Percentiles rank a stretch among this genome's conserved stretches.
phyloP scores from a whole-genome alignment of 352 stramenopile species.

The Pythium aristosporum region DNA sequence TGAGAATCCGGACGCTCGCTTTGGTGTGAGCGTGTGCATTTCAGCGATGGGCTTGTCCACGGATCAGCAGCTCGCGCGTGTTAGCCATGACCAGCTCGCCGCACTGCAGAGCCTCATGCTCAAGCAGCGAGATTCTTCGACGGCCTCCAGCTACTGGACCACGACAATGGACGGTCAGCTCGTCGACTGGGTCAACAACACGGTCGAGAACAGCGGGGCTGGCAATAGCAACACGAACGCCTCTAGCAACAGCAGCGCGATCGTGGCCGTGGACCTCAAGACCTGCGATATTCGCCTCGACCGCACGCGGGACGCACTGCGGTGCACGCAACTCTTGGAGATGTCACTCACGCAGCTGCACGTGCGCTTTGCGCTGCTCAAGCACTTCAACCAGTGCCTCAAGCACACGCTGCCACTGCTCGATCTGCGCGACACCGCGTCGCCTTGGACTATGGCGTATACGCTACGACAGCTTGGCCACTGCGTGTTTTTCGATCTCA shows the following conservation, averaged over 20 bases:
- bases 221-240: not conserved
- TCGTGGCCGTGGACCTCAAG: constrained; percentile 59
- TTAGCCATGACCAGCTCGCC: constrained; percentile 39
- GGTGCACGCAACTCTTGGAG: constrained; percentile 67
- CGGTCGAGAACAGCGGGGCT: constrained; percentile 42
- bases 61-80: constrained; percentile 64
- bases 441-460: constrained; percentile 73
- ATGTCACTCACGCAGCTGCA: constrained; percentile 58
- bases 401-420: constrained; percentile 68
- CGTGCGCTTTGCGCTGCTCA: constrained; percentile 77
- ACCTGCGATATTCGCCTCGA: constrained; percentile 73
- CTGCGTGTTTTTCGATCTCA: constrained; percentile 88
- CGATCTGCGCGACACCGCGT: constrained; percentile 72
- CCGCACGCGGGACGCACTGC: constrained; percentile 62
- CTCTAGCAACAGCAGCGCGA: constrained; percentile 4
- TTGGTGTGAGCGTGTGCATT: constrained; percentile 60
- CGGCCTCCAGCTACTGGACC: constrained; percentile 38
- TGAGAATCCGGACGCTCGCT: constrained; percentile 57
- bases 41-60: constrained; percentile 52
- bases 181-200: constrained; percentile 86
- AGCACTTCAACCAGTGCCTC: constrained; percentile 78
- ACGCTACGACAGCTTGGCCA: constrained; percentile 70
- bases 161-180: constrained; percentile 79
- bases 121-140: constrained; percentile 5
- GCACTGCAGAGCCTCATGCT: constrained; percentile 25